phyloP scores from a whole-genome alignment of 306 rosid species.

The Castanea sativa region DNA sequence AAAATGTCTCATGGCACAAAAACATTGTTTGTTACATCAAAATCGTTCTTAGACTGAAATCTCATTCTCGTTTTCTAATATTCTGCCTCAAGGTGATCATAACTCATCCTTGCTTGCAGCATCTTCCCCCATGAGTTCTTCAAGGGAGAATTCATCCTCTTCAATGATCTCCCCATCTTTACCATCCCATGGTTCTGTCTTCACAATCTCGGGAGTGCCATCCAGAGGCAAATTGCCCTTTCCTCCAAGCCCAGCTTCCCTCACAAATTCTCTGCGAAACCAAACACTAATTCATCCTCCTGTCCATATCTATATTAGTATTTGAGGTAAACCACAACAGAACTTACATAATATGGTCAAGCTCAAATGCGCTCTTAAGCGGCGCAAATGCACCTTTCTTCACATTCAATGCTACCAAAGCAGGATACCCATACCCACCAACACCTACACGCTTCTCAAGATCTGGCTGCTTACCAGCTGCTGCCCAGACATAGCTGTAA shows the following conservation, averaged over 20 bases:
- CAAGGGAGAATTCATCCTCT: conserved; percentile 96
- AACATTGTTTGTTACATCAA: conserved; percentile 10
- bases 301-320: conserved; percentile 7
- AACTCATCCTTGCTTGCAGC: conserved; percentile 61
- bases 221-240: conserved; percentile 82
- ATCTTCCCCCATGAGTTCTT: conserved; percentile 92
- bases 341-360: conserved; percentile 77
- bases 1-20: conserved; percentile 12
- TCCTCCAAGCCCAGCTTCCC: conserved; percentile 90
- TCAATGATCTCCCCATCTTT: conserved; percentile 89
- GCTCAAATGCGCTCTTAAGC: conserved; percentile 93
- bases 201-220: conserved; percentile 54
- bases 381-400: conserved; percentile 94
- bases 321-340: background rate
- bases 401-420: conserved; percentile 82
- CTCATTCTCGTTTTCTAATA: conserved; percentile 2
- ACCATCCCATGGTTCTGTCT: conserved; percentile 92
- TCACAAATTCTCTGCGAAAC: conserved; percentile 69
- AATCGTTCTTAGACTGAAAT: conserved; percentile 23
- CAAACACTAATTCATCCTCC: conserved; percentile 6
- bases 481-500: conserved; percentile 87
- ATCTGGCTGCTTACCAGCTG: conserved; percentile 90
- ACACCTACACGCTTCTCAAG: conserved; percentile 89
- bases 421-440: conserved; percentile 99
- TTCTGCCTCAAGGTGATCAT: conserved; percentile 23